Base-by-base conservation (phyloP, 805 yeast species). In the Kazachstania africana region DNA sequence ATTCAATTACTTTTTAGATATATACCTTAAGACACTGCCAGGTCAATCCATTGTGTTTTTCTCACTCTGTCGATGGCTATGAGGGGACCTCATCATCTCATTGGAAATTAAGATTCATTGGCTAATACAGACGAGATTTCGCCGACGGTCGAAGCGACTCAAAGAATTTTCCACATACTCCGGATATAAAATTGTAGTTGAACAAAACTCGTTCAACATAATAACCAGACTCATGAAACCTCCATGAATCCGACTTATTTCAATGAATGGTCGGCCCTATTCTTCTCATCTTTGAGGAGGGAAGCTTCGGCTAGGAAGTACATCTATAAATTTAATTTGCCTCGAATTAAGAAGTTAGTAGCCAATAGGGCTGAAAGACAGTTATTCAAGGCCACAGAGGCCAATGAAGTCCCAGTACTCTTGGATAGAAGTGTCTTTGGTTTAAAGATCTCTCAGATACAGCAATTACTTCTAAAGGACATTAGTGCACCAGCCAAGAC, bases 241-340 rank as follows among this genome's bases (percentile, higher is more conserved):
- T n/a, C n/a, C 10, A 19, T 19, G 22, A 19, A 10, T 8, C 22
- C 10, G 10, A 19, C 9, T 10, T 10, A 19, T 19, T 19, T 23
- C 16, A n/a, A 13, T 13, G 23, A 24, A 31, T 31, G 33, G 33
- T 9, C 25, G 4, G 13, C 28, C 8, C 6, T 31, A 24, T 15
- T 31, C 4, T 25, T 18, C 12, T n/a, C 13, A 13, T 15, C 22
- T 21, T n/a, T 31, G 17, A 16, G 34, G 21, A 26, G 29, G 17
- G 16, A 26, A 5, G 21, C 34, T 5, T 13, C 4, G 10, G 20
- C 28, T 4, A 25, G 19, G 14, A 31, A 31, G n/a, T 31, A 26
- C 16, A 6, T 16, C 8, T 31, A 26, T 26, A 31, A 26, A 21
- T 12, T 12, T 31, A 13, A 28, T 13, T 4, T 4, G 15, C 9